Percentiles rank a stretch among this genome's conserved stretches.
phyloP scores from a whole-genome alignment of 2,329 filamentous ascomycete genomes.

The Tetracladium maxilliforme region DNA sequence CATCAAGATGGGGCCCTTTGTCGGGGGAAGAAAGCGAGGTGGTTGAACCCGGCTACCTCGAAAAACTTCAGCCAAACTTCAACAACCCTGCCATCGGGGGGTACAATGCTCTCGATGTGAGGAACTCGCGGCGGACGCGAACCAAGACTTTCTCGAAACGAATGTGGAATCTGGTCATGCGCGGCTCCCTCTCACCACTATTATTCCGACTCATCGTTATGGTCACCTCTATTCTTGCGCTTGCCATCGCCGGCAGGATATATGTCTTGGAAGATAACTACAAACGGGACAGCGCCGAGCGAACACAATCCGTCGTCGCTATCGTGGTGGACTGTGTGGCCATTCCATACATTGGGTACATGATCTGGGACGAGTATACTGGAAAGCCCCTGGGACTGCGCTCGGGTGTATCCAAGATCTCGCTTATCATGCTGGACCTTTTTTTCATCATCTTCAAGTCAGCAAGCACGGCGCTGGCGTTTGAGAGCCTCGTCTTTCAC shows the following conservation, averaged over 20 bases:
- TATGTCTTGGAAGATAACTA: constrained; percentile 39
- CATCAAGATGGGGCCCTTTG: too few relatives aligned
- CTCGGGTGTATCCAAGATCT: constrained; percentile 70
- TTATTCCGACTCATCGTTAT: constrained; percentile 72
- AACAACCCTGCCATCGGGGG: too few relatives aligned
- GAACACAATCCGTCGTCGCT: constrained; percentile 72
- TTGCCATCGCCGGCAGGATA: constrained; percentile 66
- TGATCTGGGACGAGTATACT: constrained; percentile 93
- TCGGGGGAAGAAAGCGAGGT: too few relatives aligned
- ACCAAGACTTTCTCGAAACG: too few relatives aligned
- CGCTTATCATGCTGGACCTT: constrained; percentile 79
- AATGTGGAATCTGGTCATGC: too few relatives aligned
- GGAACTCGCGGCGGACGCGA: too few relatives aligned
- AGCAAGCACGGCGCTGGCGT: constrained; percentile 80
- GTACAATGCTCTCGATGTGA: too few relatives aligned
- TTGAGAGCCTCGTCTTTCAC: constrained; percentile 50
- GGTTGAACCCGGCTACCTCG: too few relatives aligned
- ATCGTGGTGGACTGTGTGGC: constrained; percentile 81
- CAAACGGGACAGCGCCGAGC: constrained; percentile 32
- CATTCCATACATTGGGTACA: constrained; percentile 80
- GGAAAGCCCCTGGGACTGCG: constrained; percentile 84
- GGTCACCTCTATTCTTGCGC: constrained; percentile 65
- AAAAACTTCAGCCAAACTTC: too few relatives aligned
- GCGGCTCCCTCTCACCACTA: constrained; percentile 76
- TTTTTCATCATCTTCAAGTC: constrained; percentile 97